Percentiles rank a stretch among this genome's conserved stretches.
These are phyloP conservation scores for Blepharisma undulans DNA, from an alignment of 169 alveolate genomes.

Conservation along the genomic window DNA sequence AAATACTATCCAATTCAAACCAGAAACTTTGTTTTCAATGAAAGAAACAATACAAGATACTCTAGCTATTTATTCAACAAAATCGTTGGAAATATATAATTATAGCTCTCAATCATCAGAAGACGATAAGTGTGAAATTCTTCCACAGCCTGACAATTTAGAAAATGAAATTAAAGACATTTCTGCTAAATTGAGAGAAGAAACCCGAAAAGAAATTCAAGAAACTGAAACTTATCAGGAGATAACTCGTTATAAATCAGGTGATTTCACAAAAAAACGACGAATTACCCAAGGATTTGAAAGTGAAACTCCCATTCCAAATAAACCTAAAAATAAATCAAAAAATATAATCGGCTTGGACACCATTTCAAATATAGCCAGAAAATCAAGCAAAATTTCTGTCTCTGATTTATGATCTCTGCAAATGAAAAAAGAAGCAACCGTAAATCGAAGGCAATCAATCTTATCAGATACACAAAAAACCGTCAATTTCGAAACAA, in stretches of 20 bases:
- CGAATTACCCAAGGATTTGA: not conserved
- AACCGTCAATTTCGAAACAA: not conserved
- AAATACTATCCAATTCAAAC: not conserved
- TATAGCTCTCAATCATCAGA: not conserved
- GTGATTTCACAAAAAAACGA: not conserved
- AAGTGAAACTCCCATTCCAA: not conserved
- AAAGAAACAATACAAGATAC: not conserved
- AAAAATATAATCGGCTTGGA: not conserved
- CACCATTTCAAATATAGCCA: not conserved
- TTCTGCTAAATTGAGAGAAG: not conserved
- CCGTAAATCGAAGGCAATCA: not conserved
- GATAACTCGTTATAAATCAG: not conserved
- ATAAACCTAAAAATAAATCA: not conserved
- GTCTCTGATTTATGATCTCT: not conserved
- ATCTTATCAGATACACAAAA: not conserved
- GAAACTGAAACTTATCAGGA: not conserved
- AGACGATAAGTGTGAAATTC: not conserved
- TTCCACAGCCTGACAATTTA: not conserved
- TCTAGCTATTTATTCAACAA: not conserved
- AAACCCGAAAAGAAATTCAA: not conserved
- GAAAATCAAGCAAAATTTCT: not conserved
- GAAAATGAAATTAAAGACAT: not conserved
- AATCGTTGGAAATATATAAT: not conserved
- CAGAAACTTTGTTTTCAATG: not conserved
- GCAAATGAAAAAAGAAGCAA: not conserved